Evolutionary conservation across 805 yeast genomes (phyloP).

Genomic region (Saturnispora besseyi): DNA sequence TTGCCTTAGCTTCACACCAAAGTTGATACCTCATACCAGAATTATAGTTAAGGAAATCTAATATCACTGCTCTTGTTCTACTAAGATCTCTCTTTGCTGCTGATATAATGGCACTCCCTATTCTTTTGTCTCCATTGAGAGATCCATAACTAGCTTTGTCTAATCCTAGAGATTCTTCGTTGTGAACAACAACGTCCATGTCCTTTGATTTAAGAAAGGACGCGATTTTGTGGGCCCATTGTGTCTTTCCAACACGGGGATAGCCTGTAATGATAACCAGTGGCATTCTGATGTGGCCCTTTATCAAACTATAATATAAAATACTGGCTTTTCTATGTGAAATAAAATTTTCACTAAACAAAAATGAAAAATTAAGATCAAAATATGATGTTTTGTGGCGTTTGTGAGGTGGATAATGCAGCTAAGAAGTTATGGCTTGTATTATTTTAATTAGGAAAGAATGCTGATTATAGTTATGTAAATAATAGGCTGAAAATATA

Average conservation of each 20-base stretch:
- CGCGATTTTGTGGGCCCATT: slow-evolving; percentile 53
- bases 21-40: slow-evolving; percentile 94
- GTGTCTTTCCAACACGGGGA: slow-evolving; percentile 80
- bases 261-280: slow-evolving; percentile 73
- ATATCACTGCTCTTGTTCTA: slow-evolving; percentile 60
- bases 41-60: slow-evolving; percentile 82
- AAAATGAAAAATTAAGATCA: too few relatives aligned
- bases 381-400: too few relatives aligned
- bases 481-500: too few relatives aligned
- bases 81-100: slow-evolving; percentile 80
- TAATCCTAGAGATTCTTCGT: slow-evolving; percentile 73
- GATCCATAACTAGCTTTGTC: slow-evolving; percentile 58
- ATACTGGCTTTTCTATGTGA: background rate
- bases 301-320: background rate
- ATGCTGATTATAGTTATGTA: too few relatives aligned
- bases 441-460: too few relatives aligned
- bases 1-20: slow-evolving; percentile 85
- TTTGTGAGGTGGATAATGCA: too few relatives aligned
- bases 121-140: slow-evolving; percentile 67
- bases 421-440: too few relatives aligned
- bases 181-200: slow-evolving; percentile 56
- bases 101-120: slow-evolving; percentile 77
- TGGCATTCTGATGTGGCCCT: slow-evolving; percentile 50
- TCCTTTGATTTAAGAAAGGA: slow-evolving; percentile 46
- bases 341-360: too few relatives aligned